A percentile compares a stretch with the other conserved stretches of the same genome.
These are phyloP conservation scores for Vickermania ingenoplastis DNA, from an alignment of 208 protist species.

Conservation along the genomic window DNA sequence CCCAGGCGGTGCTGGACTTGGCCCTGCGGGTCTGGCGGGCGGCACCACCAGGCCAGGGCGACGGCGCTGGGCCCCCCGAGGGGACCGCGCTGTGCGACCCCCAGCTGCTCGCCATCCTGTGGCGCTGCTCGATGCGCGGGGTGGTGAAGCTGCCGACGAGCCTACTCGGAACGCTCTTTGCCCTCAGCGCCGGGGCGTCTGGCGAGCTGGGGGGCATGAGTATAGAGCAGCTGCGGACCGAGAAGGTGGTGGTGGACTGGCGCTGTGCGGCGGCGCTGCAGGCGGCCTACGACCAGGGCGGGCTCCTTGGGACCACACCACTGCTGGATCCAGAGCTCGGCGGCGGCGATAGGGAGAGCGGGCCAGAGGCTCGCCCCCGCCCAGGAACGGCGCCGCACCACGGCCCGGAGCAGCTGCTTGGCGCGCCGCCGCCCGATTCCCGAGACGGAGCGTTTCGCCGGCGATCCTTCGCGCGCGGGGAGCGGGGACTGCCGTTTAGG, in stretches of 20 bases:
- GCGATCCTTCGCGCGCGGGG: too few species aligned
- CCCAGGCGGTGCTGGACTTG: slow-evolving; percentile 19
- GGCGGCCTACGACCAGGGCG: neutral
- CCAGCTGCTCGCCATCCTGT: slow-evolving; percentile 45
- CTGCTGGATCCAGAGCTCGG: too few species aligned
- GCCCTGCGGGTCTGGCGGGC: slow-evolving; percentile 6
- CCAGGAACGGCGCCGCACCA: neutral
- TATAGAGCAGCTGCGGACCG: slow-evolving; percentile 1
- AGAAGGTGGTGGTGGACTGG: slow-evolving; percentile 15
- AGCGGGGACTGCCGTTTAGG: neutral
- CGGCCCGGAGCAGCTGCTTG: neutral
- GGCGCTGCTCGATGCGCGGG: slow-evolving; percentile 25
- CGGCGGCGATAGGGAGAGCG: too few species aligned
- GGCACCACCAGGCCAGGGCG: neutral
- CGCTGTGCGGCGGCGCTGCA: slow-evolving; percentile 7
- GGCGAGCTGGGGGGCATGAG: neutral
- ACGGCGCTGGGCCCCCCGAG: too few species aligned
- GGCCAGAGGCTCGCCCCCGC: too few species aligned
- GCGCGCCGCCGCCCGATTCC: neutral
- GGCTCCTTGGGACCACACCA: neutral
- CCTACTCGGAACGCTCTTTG: slow-evolving; percentile 12
- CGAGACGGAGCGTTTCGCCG: too few species aligned
- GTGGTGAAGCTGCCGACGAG: slow-evolving; percentile 12
- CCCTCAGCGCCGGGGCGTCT: neutral
- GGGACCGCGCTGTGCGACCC: slow-evolving; percentile 15